phyloP scores from a whole-genome alignment of 2,329 filamentous ascomycete genomes.

The Xylariaceae sp. region DNA sequence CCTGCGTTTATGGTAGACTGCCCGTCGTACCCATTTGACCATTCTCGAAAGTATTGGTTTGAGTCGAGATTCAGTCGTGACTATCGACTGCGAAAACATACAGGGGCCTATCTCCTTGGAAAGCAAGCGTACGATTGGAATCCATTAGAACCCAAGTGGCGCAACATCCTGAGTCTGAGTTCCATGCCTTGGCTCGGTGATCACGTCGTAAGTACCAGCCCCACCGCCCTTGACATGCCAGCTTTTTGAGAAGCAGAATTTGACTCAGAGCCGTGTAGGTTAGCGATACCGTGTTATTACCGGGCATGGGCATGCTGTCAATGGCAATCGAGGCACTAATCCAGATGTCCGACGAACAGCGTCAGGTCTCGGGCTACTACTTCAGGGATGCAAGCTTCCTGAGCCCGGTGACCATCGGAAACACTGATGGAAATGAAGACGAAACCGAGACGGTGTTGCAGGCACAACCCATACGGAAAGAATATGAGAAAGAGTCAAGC shows the following conservation, averaged over 20 bases:
- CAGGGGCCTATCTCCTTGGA: constrained; percentile 26
- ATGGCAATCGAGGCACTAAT: constrained; percentile 37
- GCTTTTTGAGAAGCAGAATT: no score
- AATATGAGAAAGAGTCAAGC: constrained; percentile 7
- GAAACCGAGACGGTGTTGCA: constrained; percentile 18
- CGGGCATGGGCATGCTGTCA: constrained; percentile 32
- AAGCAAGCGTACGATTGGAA: constrained; percentile 17
- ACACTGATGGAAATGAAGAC: no score
- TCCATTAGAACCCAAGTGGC: constrained; percentile 2
- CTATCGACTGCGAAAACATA: constrained; percentile 25
- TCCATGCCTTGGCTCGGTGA: constrained; percentile 2
- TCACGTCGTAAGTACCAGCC: no score
- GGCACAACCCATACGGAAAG: constrained; percentile 14
- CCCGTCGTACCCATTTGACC: constrained; percentile 40
- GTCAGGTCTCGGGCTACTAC: constrained; percentile 10
- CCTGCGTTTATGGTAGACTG: constrained; percentile 26
- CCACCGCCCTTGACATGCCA: no score
- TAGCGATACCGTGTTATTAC: constrained; percentile 27
- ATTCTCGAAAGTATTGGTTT: constrained; percentile 34
- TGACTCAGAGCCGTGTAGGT: no score
- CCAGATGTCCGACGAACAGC: constrained; percentile 18
- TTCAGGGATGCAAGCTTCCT: constrained; percentile 6
- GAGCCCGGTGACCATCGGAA: background rate
- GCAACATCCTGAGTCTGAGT: background rate
- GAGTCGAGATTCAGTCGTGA: constrained; percentile 21